Percentiles rank a stretch among this genome's conserved stretches.
These are phyloP conservation scores for Pichia scutulata DNA, from an alignment of 805 yeast species.

Conservation along the genomic window DNA sequence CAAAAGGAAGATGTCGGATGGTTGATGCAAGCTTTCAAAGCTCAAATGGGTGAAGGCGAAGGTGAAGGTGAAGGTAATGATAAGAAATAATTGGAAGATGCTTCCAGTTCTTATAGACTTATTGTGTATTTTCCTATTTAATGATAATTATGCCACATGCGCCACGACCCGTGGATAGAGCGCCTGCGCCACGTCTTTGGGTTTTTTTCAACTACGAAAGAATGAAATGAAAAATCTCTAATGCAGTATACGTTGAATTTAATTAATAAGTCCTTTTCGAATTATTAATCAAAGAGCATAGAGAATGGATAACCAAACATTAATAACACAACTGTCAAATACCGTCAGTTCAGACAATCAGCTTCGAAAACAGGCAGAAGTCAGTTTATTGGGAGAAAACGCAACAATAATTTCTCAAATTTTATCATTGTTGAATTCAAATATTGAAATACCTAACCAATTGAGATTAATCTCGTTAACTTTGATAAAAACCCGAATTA, in stretches of 20 bases:
- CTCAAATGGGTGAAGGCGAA: slow-evolving; percentile 9
- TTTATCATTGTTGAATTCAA: background rate
- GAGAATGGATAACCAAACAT: slow-evolving; percentile 29
- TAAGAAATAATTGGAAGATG: background rate
- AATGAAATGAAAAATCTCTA: too few species aligned
- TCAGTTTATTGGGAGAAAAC: background rate
- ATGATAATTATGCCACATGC: background rate
- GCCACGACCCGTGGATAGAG: too few species aligned
- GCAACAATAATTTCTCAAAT: background rate
- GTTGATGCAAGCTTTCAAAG: slow-evolving; percentile 18
- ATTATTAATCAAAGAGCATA: background rate
- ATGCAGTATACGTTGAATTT: too few species aligned
- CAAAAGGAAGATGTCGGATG: slow-evolving; percentile 21
- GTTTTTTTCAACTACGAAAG: too few species aligned
- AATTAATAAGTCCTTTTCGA: too few species aligned
- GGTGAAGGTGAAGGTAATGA: background rate
- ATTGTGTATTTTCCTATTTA: background rate
- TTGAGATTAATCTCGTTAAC: slow-evolving; percentile 1
- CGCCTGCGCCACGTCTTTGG: background rate
- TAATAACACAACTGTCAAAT: slow-evolving; percentile 39
- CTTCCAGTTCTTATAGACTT: background rate
- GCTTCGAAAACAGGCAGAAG: slow-evolving; percentile 38
- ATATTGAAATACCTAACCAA: background rate
- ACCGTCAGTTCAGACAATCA: slow-evolving; percentile 40
- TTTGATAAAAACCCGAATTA: slow-evolving; percentile 4